Percentiles rank a stretch among this genome's conserved stretches.
Conservation (phyloP, 106 monocot species). For the Dioscorea dumetorum region DNA sequence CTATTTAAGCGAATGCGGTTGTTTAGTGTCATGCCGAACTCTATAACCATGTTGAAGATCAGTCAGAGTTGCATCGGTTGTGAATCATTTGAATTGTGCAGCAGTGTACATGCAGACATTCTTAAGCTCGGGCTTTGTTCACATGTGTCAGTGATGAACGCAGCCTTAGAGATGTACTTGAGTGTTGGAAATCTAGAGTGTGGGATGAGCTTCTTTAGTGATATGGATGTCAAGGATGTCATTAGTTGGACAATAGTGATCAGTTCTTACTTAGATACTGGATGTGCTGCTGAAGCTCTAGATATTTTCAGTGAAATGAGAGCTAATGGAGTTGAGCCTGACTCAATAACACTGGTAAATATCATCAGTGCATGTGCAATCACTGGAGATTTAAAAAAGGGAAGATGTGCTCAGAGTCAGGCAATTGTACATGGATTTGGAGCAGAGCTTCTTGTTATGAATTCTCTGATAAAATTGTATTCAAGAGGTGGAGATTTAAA, state of each 20-base stretch:
- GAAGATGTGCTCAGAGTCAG: slow-evolving; percentile 23
- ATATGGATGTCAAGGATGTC: slow-evolving; percentile 30
- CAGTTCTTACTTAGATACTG: slow-evolving; percentile 21
- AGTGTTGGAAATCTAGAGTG: slow-evolving; percentile 17
- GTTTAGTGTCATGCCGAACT: slow-evolving; percentile 12
- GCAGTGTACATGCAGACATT: slow-evolving; percentile 27
- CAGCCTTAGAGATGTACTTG: slow-evolving; percentile 41
- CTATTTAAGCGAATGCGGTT: slow-evolving; percentile 15
- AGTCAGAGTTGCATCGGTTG: slow-evolving; percentile 16
- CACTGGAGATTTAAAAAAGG: slow-evolving; percentile 23
- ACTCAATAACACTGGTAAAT: slow-evolving; percentile 22
- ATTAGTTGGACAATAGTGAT: slow-evolving; percentile 39
- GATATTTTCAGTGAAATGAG: slow-evolving; percentile 25
- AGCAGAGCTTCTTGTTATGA: slow-evolving; percentile 15
- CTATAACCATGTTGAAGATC: slow-evolving; percentile 28
- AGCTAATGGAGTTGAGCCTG: slow-evolving; percentile 22
- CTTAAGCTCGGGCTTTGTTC: slow-evolving; percentile 31
- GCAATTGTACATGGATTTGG: slow-evolving; percentile 17
- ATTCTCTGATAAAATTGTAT: slow-evolving; percentile 42
- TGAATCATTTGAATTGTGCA: slow-evolving; percentile 15
- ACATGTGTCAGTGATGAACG: slow-evolving; percentile 29
- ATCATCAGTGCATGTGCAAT: slow-evolving; percentile 23
- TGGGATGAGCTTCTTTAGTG: slow-evolving; percentile 16
- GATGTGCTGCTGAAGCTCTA: slow-evolving; percentile 15
- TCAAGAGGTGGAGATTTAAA: slow-evolving; percentile 24